Base-by-base conservation (phyloP, 768 basidiomycete genomes). In the Termitomyces titanicus region DNA sequence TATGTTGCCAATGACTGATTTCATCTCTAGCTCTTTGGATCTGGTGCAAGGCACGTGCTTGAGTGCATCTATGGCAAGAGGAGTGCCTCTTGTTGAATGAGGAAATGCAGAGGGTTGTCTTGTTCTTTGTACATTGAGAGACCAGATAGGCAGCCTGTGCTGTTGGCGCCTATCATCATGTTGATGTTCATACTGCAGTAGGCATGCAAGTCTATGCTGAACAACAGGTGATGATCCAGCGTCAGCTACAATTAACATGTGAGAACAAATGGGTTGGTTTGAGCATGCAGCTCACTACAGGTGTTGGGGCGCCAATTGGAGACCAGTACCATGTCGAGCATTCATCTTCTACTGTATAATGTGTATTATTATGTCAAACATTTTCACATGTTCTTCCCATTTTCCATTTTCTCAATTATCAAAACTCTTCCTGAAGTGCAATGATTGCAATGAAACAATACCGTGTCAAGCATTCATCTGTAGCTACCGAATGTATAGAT, bases 31-130 rank as follows among this genome's bases (percentile, higher is more conserved):
- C 47, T 15, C 47, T 48, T 15, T 24, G 61, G 0, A 59, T 72
- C 33, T 71, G 69, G 68, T 70, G 68, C 38, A 69, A 67, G 44
- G 57, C 63, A 0, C 48, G 61, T 3, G 72, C 72, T 0, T 56
- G 69, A 0, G 67, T 66, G 1, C 57, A 68, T 40, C 61, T 68
- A 0, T 74, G 72, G 71, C 62, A 62, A 24, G 73, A 76, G 51
- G 73, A 76, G 47, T 66, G 66, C 18, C 20, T 63, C 1, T 59
- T 74, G 3, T 54, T 76, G 0, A 44, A 58, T 10, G 73, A 74
- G 49, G 73, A 76, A 53, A 72, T 73, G 72, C 47, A 63, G 1
- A 59, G 70, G 1, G 56, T 69, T 0, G 27, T 65, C 8, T 42
- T 51, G 4, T 65, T 54, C 22, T 43, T 33, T 22, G 13, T 11